Evolutionary conservation across 371 early-diverging fungal species (phyloP).

Genomic region (Zychaea mexicana): DNA sequence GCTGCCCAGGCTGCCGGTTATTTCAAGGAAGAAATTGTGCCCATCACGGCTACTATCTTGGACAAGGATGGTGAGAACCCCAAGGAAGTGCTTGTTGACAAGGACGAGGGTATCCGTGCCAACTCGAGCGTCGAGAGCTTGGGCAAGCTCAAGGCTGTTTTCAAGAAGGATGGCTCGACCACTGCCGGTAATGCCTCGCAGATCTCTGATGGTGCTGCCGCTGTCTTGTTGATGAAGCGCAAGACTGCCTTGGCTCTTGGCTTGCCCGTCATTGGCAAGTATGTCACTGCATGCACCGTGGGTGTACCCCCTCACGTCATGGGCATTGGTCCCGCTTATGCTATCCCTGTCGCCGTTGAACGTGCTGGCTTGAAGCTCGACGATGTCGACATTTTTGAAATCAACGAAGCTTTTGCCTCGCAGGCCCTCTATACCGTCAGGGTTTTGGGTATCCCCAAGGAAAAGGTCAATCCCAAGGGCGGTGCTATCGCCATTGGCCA

Average conservation of each 20-base stretch:
- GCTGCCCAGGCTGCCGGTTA: slow-evolving; percentile 88
- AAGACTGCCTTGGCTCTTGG: slow-evolving; percentile 86
- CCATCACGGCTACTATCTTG: slow-evolving; percentile 77
- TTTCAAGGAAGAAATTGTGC: slow-evolving; percentile 93
- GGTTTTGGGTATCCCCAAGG: slow-evolving; percentile 74
- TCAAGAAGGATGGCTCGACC: slow-evolving; percentile 83
- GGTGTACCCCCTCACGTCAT: slow-evolving; percentile 94
- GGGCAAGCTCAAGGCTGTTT: slow-evolving; percentile 89
- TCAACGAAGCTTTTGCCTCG: slow-evolving; percentile 98
- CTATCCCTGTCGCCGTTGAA: slow-evolving; percentile 90
- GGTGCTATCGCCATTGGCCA: slow-evolving; percentile 98
- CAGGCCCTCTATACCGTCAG: slow-evolving; percentile 90
- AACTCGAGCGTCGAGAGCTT: slow-evolving; percentile 78
- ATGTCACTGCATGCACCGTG: slow-evolving; percentile 83
- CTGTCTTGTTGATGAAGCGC: slow-evolving; percentile 94
- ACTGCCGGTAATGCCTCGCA: slow-evolving; percentile 99
- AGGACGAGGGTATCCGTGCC: slow-evolving; percentile 95
- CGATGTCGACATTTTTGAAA: slow-evolving; percentile 83
- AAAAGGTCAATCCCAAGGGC: slow-evolving; percentile 96
- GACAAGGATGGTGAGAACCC: slow-evolving; percentile 76
- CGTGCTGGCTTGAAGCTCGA: slow-evolving; percentile 78
- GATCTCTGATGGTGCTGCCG: slow-evolving; percentile 98
- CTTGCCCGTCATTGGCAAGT: slow-evolving; percentile 87
- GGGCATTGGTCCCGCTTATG: slow-evolving; percentile 96
- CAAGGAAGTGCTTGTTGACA: slow-evolving; percentile 58